Conservation (phyloP, 23 red algal species). For the Gracilaria domingensis region DNA sequence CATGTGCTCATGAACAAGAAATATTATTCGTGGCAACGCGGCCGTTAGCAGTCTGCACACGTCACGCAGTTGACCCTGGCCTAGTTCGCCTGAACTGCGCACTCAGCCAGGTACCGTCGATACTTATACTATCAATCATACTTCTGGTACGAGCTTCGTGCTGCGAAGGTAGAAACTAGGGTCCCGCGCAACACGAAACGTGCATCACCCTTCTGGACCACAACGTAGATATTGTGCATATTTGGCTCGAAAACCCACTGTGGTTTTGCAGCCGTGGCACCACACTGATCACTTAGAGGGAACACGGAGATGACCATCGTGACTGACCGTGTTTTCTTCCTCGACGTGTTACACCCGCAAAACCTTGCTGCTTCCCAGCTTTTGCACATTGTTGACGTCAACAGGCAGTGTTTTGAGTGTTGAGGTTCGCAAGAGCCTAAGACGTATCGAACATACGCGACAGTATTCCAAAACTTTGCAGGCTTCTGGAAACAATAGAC, state of each 20-base stretch:
- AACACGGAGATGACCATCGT: background rate
- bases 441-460: background rate
- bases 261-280: background rate
- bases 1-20: too few relatives aligned
- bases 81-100: background rate
- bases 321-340: background rate
- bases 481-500: background rate
- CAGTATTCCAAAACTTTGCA: background rate
- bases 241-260: too few relatives aligned
- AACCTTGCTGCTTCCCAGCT: background rate
- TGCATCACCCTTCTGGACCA: too few relatives aligned
- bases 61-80: background rate
- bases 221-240: too few relatives aligned
- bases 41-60: background rate
- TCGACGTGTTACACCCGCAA: background rate
- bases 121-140: too few relatives aligned
- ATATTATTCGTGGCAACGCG: too few relatives aligned
- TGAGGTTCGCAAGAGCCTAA: background rate
- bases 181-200: too few relatives aligned
- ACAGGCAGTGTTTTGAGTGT: background rate
- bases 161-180: background rate
- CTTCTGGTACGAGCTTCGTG: too few relatives aligned
- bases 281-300: background rate
- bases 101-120: too few relatives aligned
- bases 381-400: conserved; percentile 1